Evolutionary conservation across 2,329 filamentous ascomycete genomes (phyloP).

Genomic region (Penicillium sp.): DNA sequence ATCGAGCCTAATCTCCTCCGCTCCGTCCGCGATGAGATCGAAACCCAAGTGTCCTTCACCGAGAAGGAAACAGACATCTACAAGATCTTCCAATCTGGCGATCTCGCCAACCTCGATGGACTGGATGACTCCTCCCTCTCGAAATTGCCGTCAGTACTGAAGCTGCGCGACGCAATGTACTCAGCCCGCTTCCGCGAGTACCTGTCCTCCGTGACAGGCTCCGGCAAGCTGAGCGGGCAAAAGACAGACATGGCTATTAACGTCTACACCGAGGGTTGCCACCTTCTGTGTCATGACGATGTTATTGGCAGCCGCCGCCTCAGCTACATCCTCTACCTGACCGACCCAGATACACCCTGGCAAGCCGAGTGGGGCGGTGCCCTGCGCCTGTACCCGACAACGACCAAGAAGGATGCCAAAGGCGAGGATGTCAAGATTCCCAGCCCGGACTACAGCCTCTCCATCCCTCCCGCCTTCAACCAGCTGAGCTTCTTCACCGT

Average conservation of each 20-base stretch:
- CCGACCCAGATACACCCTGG: constrained; percentile 85
- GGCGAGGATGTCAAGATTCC: constrained; percentile 72
- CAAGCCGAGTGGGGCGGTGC: constrained; percentile 87
- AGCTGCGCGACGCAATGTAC: constrained; percentile 89
- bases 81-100: constrained; percentile 97
- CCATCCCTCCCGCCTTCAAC: constrained; percentile 91
- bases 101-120: constrained; percentile 91
- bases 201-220: constrained; percentile 73
- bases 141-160: constrained; percentile 79
- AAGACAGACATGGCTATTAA: constrained; percentile 99
- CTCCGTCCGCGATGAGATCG: constrained; percentile 77
- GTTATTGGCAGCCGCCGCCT: constrained; percentile 94
- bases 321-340: constrained; percentile 94
- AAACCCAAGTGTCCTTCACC: constrained; percentile 84
- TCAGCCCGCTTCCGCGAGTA: constrained; percentile 82
- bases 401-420: constrained; percentile 56
- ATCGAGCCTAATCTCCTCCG: constrained; percentile 76
- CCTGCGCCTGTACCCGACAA: constrained; percentile 71
- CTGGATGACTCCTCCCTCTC: constrained; percentile 76
- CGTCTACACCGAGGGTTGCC: constrained; percentile 91
- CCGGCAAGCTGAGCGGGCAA: constrained; percentile 75
- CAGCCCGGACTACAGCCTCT: constrained; percentile 64
- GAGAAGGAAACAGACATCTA: constrained; percentile 99
- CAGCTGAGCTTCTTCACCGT: constrained; percentile 97
- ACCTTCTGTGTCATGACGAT: constrained; percentile 92